phyloP scores from a whole-genome alignment of 2,329 filamentous ascomycete species.

The Cladosporium colombiae region DNA sequence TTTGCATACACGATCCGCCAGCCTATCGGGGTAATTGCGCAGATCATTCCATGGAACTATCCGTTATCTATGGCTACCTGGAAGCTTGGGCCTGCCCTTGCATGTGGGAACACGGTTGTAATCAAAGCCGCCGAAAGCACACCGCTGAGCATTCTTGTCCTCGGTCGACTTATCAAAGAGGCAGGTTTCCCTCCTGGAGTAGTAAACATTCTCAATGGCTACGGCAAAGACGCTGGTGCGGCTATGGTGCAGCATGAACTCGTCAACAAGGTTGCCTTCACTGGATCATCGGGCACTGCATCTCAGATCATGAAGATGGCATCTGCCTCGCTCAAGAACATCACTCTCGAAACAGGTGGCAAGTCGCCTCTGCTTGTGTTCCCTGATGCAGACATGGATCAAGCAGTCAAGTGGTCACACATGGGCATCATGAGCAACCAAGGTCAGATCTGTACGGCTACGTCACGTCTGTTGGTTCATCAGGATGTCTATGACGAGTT shows the following conservation, averaged over 20 bases:
- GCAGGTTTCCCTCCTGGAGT: constrained; percentile 77
- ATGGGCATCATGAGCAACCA: constrained; percentile 57
- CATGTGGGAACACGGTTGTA: constrained; percentile 58
- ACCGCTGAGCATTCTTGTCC: constrained; percentile 55
- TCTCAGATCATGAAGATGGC: constrained; percentile 41
- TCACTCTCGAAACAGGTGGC: constrained; percentile 60
- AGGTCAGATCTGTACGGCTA: constrained; percentile 59
- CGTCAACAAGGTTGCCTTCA: constrained; percentile 78
- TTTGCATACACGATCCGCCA: constrained; percentile 41
- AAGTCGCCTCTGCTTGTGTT: constrained; percentile 60
- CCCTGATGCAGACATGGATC: constrained; percentile 37
- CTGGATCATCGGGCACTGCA: constrained; percentile 70
- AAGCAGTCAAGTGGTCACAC: constrained; percentile 62
- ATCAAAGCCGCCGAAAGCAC: constrained; percentile 60
- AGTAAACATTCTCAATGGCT: constrained; percentile 67
- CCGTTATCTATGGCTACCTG: constrained; percentile 73
- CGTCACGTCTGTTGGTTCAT: constrained; percentile 56
- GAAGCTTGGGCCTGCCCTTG: constrained; percentile 70
- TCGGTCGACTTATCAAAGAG: constrained; percentile 67
- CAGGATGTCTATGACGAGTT: constrained; percentile 61
- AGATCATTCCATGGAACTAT: constrained; percentile 83
- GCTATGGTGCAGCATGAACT: constrained; percentile 66
- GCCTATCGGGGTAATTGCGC: constrained; percentile 37
- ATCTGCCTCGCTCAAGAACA: constrained; percentile 57
- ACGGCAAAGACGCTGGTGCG: constrained; percentile 60